A percentile compares a stretch with the other conserved stretches of the same genome.
phyloP scores from a whole-genome alignment of 371 early-diverging fungal genomes.

The Apophysomyces trapeziformis region DNA sequence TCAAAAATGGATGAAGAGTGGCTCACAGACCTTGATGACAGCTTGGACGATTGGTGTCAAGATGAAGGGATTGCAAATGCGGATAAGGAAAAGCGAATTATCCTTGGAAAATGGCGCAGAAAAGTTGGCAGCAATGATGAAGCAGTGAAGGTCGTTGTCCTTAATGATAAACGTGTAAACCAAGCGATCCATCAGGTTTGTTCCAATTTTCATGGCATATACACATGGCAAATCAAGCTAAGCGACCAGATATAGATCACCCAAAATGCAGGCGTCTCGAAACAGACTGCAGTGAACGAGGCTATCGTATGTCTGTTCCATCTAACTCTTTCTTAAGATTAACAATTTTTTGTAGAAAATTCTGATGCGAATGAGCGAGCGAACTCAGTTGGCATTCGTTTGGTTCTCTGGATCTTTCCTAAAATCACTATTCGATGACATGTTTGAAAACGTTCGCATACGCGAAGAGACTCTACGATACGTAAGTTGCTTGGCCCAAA shows the following conservation, averaged over 20 bases:
- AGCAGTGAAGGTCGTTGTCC: conserved; percentile 48
- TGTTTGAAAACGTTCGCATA: conserved; percentile 54
- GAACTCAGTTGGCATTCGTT: conserved; percentile 52
- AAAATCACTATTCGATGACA: conserved; percentile 40
- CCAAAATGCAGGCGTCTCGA: conserved; percentile 52
- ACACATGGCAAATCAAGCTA: background rate
- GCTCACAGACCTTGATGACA: conserved; percentile 52
- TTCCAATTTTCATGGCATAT: background rate
- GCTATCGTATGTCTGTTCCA: conserved; percentile 33
- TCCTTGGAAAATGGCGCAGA: conserved; percentile 50
- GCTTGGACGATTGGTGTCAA: conserved; percentile 54
- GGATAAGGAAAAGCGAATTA: conserved; percentile 35
- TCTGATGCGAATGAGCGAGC: conserved; percentile 52
- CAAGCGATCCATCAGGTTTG: conserved; percentile 43
- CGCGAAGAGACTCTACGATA: conserved; percentile 41
- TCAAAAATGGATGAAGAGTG: conserved; percentile 43
- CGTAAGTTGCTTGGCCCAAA: conserved; percentile 16
- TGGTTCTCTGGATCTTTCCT: conserved; percentile 53
- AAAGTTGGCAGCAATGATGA: conserved; percentile 56
- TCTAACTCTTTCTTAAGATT: background rate
- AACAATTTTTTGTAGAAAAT: conserved; percentile 30
- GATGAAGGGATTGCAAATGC: conserved; percentile 31
- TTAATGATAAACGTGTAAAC: conserved; percentile 55
- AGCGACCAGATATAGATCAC: conserved; percentile 31
- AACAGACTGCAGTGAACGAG: conserved; percentile 52